Base-by-base conservation (phyloP, 176 grass and related monocot genomes). In the Raddia distichophylla region DNA sequence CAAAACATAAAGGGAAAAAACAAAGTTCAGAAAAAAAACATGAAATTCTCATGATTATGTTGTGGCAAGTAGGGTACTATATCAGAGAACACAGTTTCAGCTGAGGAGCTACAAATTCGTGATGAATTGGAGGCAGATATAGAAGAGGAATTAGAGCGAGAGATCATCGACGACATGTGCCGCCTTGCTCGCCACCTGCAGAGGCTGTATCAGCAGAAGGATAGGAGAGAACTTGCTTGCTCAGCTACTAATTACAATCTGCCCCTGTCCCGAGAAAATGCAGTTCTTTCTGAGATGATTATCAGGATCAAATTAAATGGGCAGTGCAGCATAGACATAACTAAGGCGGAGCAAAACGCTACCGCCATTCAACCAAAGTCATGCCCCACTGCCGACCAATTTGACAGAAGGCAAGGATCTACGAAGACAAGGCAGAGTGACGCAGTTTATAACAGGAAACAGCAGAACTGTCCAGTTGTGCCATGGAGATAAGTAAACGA, bases 131-230 rank as follows among this genome's bases (percentile, higher is more conserved):
- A 81, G 16, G 78, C 53, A 44, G 63, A 53, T 15, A 81, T 81
- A 66, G 78, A 81, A 43, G 43, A 69, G 3, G 70, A 69, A 69
- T 59, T 81, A 60, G 78, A 87, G 67, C 32, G 15, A 4, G 70
- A 86, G 22, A 87, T 81, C 33, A 69, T 69, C 1, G 4, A 69
- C 7, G 1, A 43, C 44, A 75, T 81, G 62, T 69, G 70, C 15
- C 4, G 53, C 22, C 78, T 75, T 10, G 6, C 33, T 10, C 6
- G 54, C 7, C 71, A 76, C 34, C 63, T 82, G 55, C 78, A 87
- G 71, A 82, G 78, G 14, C 2, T 82, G 72, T 87, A 87, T 45
- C 71, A 87, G n/a, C 85, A 87, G 0, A 82, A 42, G 78, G 46
- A 82, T 81, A 74, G 12, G 66, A 76, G 71, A 69, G 54, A 81